These are phyloP conservation scores for Puya raimondii DNA, from an alignment of 176 grass and related monocot species.

Conservation along the genomic window DNA sequence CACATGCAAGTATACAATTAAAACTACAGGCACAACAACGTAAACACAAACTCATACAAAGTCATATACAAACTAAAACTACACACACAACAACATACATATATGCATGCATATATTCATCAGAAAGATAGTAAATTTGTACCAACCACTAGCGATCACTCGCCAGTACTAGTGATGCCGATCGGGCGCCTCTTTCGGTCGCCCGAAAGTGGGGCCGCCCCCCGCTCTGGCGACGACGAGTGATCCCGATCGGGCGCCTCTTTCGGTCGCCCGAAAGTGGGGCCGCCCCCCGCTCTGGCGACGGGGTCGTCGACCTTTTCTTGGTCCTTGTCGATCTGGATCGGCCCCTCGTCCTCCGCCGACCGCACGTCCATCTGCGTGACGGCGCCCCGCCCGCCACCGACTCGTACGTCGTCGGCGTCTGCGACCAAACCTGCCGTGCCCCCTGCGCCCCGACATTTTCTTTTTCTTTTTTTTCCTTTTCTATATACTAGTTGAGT, in stretches of 20 bases:
- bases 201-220: constrained; percentile 20
- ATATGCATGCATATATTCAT: too few species aligned
- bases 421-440: constrained; percentile 30
- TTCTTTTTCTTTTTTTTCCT: background rate
- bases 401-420: constrained; percentile 57
- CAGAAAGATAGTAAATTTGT: too few species aligned
- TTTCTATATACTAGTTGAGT: too few species aligned
- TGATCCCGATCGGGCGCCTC: constrained; percentile 22
- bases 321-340: constrained; percentile 57
- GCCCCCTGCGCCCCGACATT: constrained; percentile 55
- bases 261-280: constrained; percentile 19
- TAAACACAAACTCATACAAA: too few species aligned
- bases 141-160: background rate
- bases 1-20: too few species aligned
- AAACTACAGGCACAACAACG: too few species aligned
- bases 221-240: constrained; percentile 14
- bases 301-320: constrained; percentile 49
- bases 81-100: too few species aligned
- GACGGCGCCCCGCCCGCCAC: constrained; percentile 40
- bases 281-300: constrained; percentile 10
- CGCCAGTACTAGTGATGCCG: constrained; percentile 27
- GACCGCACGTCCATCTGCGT: constrained; percentile 37
- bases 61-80: too few species aligned
- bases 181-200: constrained; percentile 20
- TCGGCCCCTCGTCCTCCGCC: constrained; percentile 44